These are phyloP conservation scores for Colletotrichum tofieldiae DNA, from an alignment of 2,329 filamentous ascomycete genomes.

Conservation along the genomic window DNA sequence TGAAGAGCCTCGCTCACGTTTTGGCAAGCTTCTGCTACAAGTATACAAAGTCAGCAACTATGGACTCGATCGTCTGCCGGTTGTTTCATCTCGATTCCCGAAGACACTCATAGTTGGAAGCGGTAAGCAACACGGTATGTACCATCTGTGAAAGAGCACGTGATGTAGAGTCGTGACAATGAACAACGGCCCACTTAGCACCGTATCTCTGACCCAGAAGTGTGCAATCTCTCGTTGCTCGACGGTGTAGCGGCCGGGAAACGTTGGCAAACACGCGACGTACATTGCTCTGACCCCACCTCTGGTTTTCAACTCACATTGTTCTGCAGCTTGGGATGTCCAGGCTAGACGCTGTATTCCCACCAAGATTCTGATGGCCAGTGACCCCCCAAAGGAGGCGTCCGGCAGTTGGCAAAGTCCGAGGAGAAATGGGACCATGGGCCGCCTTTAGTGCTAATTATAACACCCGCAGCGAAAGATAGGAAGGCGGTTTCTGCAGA, in stretches of 20 bases:
- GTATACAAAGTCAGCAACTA: not conserved
- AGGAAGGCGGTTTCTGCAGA: not conserved
- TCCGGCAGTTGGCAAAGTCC: not conserved
- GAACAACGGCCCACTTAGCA: not conserved
- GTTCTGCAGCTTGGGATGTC: not conserved
- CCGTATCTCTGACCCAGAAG: not conserved
- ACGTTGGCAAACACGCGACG: no score
- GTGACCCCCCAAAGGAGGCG: not conserved
- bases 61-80: not conserved
- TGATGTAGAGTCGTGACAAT: not conserved
- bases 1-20: not conserved
- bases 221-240: not conserved
- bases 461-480: not conserved
- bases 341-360: not conserved
- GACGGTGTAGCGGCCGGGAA: no score
- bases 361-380: not conserved
- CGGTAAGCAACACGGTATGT: no score
- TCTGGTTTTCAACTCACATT: not conserved
- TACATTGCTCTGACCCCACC: no score
- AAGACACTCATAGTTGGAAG: not conserved
- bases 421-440: not conserved
- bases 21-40: not conserved
- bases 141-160: not conserved
- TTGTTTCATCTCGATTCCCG: not conserved
- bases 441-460: not conserved